These are phyloP conservation scores for Ogataea ganodermae DNA, from an alignment of 805 yeast species.

Conservation along the genomic window DNA sequence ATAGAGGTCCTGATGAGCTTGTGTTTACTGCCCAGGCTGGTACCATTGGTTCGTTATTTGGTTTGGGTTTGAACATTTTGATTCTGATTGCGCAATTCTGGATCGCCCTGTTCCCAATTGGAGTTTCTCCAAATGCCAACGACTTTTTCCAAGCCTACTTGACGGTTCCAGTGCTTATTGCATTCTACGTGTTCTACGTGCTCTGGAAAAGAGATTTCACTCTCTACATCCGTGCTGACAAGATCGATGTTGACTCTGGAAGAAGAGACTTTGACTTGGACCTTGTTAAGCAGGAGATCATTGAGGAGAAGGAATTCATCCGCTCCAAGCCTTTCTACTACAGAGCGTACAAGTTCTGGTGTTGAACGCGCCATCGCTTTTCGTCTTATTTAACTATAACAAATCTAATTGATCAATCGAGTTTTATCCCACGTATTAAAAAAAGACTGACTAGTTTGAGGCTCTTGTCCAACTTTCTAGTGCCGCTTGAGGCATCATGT, in stretches of 20 bases:
- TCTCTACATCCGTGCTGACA: conserved; percentile 44
- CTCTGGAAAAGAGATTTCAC: conserved; percentile 48
- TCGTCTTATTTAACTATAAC: background rate
- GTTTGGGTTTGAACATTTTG: conserved; percentile 55
- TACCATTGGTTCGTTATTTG: conserved; percentile 64
- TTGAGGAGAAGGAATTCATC: conserved; percentile 55
- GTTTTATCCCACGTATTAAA: too few relatives aligned
- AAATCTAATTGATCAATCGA: background rate
- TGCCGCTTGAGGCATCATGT: conserved; percentile 1
- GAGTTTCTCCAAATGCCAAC: conserved; percentile 50
- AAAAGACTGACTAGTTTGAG: too few relatives aligned
- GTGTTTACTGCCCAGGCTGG: conserved; percentile 70
- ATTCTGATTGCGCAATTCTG: conserved; percentile 79
- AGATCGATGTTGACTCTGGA: conserved; percentile 65
- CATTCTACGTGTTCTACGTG: conserved; percentile 40
- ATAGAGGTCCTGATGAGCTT: conserved; percentile 68
- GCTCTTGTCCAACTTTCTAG: too few relatives aligned
- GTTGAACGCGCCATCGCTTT: conserved; percentile 27
- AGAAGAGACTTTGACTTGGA: conserved; percentile 63
- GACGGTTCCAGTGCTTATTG: conserved; percentile 62
- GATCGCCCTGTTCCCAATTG: conserved; percentile 75
- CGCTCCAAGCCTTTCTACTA: conserved; percentile 47
- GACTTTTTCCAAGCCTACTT: conserved; percentile 67
- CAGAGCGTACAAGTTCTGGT: conserved; percentile 60
- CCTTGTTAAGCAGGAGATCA: conserved; percentile 54